phyloP scores from a whole-genome alignment of 345 rosid genomes.

The Populus tremula region DNA sequence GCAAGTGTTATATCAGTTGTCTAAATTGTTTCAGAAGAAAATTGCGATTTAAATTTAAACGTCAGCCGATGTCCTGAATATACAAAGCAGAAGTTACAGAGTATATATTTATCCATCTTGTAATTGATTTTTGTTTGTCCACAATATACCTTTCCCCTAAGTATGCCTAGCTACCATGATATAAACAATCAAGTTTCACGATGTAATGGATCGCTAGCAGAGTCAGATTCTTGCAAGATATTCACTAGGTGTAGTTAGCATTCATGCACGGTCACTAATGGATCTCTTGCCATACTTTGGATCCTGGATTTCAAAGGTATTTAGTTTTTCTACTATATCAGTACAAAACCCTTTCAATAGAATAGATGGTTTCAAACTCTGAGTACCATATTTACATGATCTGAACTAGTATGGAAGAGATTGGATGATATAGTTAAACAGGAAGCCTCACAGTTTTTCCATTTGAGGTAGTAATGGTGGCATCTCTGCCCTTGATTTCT shows the following conservation, averaged over 20 bases:
- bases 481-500: constrained; percentile 46
- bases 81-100: no score
- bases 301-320: not conserved
- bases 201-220: not conserved
- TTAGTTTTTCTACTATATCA: not conserved
- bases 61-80: not conserved
- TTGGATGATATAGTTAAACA: not conserved
- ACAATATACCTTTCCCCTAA: no score
- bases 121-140: no score
- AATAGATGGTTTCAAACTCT: not conserved
- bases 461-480: constrained; percentile 33
- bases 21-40: not conserved
- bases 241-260: not conserved
- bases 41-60: not conserved
- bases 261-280: not conserved
- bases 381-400: not conserved
- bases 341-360: not conserved
- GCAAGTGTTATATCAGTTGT: not conserved
- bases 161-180: not conserved
- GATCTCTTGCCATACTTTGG: not conserved
- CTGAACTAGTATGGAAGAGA: not conserved
- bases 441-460: constrained; percentile 42
- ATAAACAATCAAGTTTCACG: not conserved
- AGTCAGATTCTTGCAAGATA: not conserved
- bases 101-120: no score